Percentiles rank a stretch among this genome's conserved stretches.
These are phyloP conservation scores for Colletotrichum sp. DNA, from an alignment of 2,329 filamentous ascomycete genomes.

Conservation along the genomic window DNA sequence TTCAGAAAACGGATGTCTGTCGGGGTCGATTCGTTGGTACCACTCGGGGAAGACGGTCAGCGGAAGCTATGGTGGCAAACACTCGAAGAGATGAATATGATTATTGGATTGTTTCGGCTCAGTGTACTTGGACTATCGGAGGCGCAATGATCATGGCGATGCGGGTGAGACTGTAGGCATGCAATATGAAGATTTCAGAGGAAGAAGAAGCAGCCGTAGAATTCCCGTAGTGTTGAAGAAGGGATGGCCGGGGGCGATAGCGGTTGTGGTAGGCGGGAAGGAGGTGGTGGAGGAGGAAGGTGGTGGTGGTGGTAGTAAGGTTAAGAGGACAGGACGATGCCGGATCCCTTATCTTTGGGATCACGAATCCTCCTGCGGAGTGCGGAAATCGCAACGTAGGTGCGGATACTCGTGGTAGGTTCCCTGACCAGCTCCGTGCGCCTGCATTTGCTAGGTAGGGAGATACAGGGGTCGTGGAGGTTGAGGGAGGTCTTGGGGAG, in stretches of 20 bases:
- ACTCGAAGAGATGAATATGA: not conserved
- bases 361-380: not conserved
- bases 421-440: not conserved
- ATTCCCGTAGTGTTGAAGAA: not conserved
- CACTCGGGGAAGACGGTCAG: not conserved
- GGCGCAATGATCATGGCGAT: constrained; percentile 11
- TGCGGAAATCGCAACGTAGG: not conserved
- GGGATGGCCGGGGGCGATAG: not conserved
- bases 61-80: not conserved
- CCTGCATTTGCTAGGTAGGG: not conserved
- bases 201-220: not conserved
- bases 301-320: not conserved
- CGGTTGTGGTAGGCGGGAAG: not conserved
- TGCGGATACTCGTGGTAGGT: not conserved
- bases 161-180: not conserved
- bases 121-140: constrained; percentile 12
- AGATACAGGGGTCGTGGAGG: not conserved
- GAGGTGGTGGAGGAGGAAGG: not conserved
- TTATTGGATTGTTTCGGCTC: not conserved
- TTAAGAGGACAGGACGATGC: not conserved
- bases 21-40: not conserved
- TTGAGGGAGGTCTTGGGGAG: not conserved
- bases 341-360: constrained; percentile 11
- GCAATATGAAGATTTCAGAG: not conserved
- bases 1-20: not conserved